A percentile compares a stretch with the other conserved stretches of the same genome.
These are phyloP conservation scores for Mycena pura DNA, from an alignment of 768 basidiomycete genomes.

Conservation along the genomic window DNA sequence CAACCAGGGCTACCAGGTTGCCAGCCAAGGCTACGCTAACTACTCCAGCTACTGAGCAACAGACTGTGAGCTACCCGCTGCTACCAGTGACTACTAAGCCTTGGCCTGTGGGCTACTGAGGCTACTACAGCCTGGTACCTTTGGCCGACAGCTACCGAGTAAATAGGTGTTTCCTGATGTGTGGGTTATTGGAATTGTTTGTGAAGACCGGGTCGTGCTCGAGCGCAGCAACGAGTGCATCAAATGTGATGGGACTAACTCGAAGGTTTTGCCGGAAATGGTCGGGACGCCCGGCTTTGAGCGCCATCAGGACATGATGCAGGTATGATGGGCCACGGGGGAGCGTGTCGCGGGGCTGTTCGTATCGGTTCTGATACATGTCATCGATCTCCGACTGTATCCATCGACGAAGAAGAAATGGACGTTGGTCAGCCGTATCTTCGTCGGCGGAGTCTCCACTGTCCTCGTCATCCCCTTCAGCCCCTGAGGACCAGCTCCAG, in stretches of 20 bases:
- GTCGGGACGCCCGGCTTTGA: slow-evolving; percentile 32
- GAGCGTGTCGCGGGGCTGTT: slow-evolving; percentile 6
- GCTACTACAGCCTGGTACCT: too few relatives aligned
- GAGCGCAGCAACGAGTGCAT: slow-evolving; percentile 34
- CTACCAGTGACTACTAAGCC: too few relatives aligned
- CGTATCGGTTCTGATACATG: slow-evolving; percentile 17
- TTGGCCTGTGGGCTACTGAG: too few relatives aligned
- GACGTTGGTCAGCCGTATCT: too few relatives aligned
- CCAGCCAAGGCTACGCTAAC: too few relatives aligned
- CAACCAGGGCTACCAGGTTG: too few relatives aligned
- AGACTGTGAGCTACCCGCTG: too few relatives aligned
- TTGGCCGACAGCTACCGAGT: too few relatives aligned
- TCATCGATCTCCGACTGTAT: not conserved
- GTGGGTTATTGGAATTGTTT: slow-evolving; percentile 33
- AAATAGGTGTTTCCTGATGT: too few relatives aligned
- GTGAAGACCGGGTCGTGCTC: slow-evolving; percentile 32
- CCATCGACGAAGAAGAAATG: not conserved
- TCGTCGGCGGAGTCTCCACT: not conserved
- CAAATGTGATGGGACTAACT: slow-evolving; percentile 41
- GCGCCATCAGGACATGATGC: slow-evolving; percentile 25
- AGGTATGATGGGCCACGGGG: slow-evolving; percentile 16
- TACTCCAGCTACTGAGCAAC: too few relatives aligned
- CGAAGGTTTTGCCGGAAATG: slow-evolving; percentile 39
- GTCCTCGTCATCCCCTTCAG: slow-evolving; percentile 1
- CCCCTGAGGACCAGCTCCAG: slow-evolving; percentile 3